A percentile compares a stretch with the other conserved stretches of the same genome.
Evolutionary conservation across 805 yeast genomes (phyloP).

Genomic region (Candida stauntonica): DNA sequence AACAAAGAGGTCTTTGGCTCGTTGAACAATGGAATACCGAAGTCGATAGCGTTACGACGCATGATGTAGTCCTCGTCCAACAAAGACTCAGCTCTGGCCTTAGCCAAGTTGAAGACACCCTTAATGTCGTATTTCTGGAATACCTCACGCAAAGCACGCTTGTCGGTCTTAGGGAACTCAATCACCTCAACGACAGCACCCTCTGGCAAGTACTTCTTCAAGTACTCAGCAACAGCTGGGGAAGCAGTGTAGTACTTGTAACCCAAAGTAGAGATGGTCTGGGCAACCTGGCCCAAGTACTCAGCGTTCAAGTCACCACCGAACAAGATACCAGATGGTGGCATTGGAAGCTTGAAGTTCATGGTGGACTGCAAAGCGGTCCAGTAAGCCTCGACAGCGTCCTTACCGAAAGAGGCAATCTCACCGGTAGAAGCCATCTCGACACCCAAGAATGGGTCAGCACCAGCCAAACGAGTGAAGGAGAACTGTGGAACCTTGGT

Average conservation of each 20-base stretch:
- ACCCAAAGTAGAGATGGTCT: constrained; percentile 64
- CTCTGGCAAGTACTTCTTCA: constrained; percentile 42
- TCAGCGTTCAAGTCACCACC: constrained; percentile 88
- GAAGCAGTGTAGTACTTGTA: constrained; percentile 80
- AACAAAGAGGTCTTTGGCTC: constrained; percentile 91
- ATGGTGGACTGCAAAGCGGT: constrained; percentile 93
- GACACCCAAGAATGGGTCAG: constrained; percentile 98
- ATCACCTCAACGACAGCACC: constrained; percentile 49
- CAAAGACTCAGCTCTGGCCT: constrained; percentile 79
- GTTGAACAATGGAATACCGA: constrained; percentile 92
- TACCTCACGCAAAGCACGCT: constrained; percentile 88
- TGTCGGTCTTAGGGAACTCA: constrained; percentile 90
- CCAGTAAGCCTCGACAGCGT: constrained; percentile 92
- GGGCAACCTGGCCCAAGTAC: constrained; percentile 69
- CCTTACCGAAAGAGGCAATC: constrained; percentile 92
- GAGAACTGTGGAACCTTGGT: constrained; percentile 98
- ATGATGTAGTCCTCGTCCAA: constrained; percentile 90
- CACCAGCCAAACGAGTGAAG: constrained; percentile 97
- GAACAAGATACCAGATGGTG: constrained; percentile 83
- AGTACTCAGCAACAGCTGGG: constrained; percentile 64
- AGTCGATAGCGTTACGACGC: constrained; percentile 99
- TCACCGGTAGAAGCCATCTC: constrained; percentile 99
- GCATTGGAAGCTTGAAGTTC: constrained; percentile 93
- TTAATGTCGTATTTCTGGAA: constrained; percentile 82
- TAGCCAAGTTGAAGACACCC: constrained; percentile 89